phyloP scores from a whole-genome alignment of 2,329 filamentous ascomycete species.

The Exophiala mesophila region DNA sequence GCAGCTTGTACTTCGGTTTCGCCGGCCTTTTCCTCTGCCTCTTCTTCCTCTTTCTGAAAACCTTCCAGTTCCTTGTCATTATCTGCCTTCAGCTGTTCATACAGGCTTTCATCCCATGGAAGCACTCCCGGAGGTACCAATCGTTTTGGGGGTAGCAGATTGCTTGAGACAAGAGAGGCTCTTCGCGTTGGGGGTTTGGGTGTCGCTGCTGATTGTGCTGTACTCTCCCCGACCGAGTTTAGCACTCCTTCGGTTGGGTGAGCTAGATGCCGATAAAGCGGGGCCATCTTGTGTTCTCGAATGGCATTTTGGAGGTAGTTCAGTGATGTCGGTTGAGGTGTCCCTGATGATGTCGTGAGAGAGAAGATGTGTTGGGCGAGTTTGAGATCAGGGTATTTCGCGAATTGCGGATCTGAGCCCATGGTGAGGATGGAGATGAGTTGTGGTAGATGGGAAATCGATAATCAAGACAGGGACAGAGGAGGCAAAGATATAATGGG shows the following conservation, averaged over 20 bases:
- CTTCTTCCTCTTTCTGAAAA: slow-evolving; percentile 82
- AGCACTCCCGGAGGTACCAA: slow-evolving; percentile 62
- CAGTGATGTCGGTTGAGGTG: slow-evolving; percentile 50
- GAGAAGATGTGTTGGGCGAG: slow-evolving; percentile 65
- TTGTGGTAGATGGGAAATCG: background rate
- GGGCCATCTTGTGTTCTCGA: slow-evolving; percentile 61
- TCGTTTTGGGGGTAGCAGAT: slow-evolving; percentile 66
- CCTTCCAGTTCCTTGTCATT: slow-evolving; percentile 73
- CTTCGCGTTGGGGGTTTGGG: slow-evolving; percentile 46
- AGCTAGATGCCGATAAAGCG: slow-evolving; percentile 60
- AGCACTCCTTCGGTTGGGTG: slow-evolving; percentile 70
- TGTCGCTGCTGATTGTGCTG: slow-evolving; percentile 45
- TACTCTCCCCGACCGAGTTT: slow-evolving; percentile 67
- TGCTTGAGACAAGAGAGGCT: slow-evolving; percentile 62
- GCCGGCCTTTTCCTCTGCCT: slow-evolving; percentile 91
- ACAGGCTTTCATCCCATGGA: slow-evolving; percentile 86
- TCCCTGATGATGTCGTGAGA: slow-evolving; percentile 57
- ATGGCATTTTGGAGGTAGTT: slow-evolving; percentile 61
- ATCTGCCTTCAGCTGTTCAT: slow-evolving; percentile 68
- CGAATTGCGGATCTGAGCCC: slow-evolving; percentile 60
- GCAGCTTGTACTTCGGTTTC: slow-evolving; percentile 93
- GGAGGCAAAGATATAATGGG: too few relatives aligned
- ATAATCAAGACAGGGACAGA: too few relatives aligned
- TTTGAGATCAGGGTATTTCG: slow-evolving; percentile 59
- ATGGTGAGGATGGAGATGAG: slow-evolving; percentile 33